Conservation (phyloP, 108 stramenopile genomes). For the Fistulifera pelliculosa region DNA sequence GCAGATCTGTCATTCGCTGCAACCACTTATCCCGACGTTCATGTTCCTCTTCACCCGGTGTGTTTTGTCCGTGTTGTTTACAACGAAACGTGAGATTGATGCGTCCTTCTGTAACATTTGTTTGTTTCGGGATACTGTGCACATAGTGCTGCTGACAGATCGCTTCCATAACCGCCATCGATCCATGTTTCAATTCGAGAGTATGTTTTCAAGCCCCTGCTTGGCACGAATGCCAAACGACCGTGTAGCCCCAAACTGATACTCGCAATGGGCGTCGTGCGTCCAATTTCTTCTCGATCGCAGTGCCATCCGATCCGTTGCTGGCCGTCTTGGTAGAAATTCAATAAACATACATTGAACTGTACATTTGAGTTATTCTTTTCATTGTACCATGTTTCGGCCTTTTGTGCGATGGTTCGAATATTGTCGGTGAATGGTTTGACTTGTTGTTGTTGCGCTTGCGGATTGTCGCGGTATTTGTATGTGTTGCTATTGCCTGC, state of each 20-base stretch:
- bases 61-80: slow-evolving; percentile 24
- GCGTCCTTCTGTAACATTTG: slow-evolving; percentile 32
- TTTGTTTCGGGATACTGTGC: slow-evolving; percentile 46
- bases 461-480: slow-evolving; percentile 50
- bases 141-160: slow-evolving; percentile 45
- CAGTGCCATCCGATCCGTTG: slow-evolving; percentile 70
- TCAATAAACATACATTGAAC: slow-evolving; percentile 67
- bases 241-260: slow-evolving; percentile 50
- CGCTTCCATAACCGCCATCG: slow-evolving; percentile 56
- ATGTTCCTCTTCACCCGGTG: slow-evolving; percentile 43
- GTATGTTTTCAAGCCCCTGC: slow-evolving; percentile 28
- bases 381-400: slow-evolving; percentile 48
- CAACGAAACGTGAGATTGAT: slow-evolving; percentile 71
- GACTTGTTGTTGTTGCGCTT: slow-evolving; percentile 2
- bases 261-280: slow-evolving; percentile 56
- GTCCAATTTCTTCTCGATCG: slow-evolving; percentile 62
- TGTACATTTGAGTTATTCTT: slow-evolving; percentile 20
- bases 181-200: slow-evolving; percentile 35
- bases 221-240: slow-evolving; percentile 47
- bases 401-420: slow-evolving; percentile 15
- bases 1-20: slow-evolving; percentile 17
- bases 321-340: slow-evolving; percentile 52
- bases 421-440: slow-evolving; percentile 17
- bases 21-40: slow-evolving; percentile 47
- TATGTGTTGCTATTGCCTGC: slow-evolving; percentile 14